Evolutionary conservation across 345 rosid species (phyloP).

Genomic region (Eutrema yunnanense): DNA sequence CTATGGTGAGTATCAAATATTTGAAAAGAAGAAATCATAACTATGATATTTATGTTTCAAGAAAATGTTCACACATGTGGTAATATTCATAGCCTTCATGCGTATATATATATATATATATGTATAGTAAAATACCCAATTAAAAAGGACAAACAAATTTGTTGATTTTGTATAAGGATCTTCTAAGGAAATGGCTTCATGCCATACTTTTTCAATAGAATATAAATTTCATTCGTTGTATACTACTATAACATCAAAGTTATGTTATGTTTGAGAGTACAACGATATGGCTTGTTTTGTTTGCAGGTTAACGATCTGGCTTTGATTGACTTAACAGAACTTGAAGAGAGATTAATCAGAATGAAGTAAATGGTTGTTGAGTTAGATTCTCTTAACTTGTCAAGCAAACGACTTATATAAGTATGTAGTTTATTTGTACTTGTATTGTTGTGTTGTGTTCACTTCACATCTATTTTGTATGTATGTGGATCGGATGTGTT

Average conservation of each 20-base stretch:
- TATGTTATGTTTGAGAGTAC: neutral
- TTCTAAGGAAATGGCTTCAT: neutral
- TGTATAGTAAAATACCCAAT: neutral
- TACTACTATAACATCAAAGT: neutral
- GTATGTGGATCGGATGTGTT: neutral
- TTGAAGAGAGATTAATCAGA: slow-evolving; percentile 23
- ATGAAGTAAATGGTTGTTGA: slow-evolving; percentile 10
- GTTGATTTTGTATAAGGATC: neutral
- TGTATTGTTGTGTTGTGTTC: neutral
- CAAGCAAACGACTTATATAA: neutral
- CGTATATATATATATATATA: neutral
- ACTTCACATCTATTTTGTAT: neutral
- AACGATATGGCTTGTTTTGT: neutral
- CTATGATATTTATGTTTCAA: neutral
- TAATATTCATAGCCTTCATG: neutral
- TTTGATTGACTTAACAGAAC: slow-evolving; percentile 11
- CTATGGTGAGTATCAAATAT: neutral
- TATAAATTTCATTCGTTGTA: neutral
- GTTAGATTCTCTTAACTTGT: neutral
- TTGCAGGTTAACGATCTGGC: slow-evolving; percentile 42
- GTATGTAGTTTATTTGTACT: neutral
- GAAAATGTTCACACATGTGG: neutral
- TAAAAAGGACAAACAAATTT: neutral
- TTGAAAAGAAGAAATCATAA: neutral
- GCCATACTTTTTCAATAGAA: neutral